Percentiles rank a stretch among this genome's conserved stretches.
Evolutionary conservation across 805 yeast genomes (phyloP).

Genomic region (Hanseniaspora clermontiae): DNA sequence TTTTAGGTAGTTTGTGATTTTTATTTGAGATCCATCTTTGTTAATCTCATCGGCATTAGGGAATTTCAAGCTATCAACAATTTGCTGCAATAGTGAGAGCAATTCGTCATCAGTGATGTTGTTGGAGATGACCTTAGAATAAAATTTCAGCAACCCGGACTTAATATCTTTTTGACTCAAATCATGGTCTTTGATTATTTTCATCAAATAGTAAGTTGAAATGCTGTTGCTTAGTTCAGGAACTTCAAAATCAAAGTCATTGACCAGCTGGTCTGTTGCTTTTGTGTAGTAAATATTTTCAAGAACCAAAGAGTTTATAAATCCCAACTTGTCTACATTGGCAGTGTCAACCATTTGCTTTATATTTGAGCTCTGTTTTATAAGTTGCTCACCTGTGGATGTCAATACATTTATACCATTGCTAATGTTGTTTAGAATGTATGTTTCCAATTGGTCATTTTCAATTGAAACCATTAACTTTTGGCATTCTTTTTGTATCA

Average conservation of each 20-base stretch:
- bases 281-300: slow-evolving; percentile 6
- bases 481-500: not conserved
- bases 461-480: not conserved
- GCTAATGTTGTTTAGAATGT: not conserved
- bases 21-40: slow-evolving; percentile 23
- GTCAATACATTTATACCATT: not conserved
- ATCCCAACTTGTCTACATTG: not conserved
- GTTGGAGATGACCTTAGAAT: not conserved
- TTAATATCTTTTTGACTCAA: not conserved
- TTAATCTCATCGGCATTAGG: slow-evolving; percentile 34
- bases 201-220: not conserved
- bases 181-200: not conserved
- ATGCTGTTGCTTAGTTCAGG: not conserved
- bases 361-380: not conserved
- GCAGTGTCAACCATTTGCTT: not conserved
- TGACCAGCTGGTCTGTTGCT: not conserved
- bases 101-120: slow-evolving; percentile 17
- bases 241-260: not conserved
- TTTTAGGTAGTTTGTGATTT: slow-evolving; percentile 18
- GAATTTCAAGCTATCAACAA: slow-evolving; percentile 27
- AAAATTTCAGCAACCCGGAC: not conserved
- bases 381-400: not conserved
- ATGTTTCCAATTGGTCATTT: not conserved
- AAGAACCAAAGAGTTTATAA: not conserved
- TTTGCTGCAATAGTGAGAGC: slow-evolving; percentile 15